These are phyloP conservation scores for Teunomyces lycoperdinae DNA, from an alignment of 805 yeast species.

Conservation along the genomic window DNA sequence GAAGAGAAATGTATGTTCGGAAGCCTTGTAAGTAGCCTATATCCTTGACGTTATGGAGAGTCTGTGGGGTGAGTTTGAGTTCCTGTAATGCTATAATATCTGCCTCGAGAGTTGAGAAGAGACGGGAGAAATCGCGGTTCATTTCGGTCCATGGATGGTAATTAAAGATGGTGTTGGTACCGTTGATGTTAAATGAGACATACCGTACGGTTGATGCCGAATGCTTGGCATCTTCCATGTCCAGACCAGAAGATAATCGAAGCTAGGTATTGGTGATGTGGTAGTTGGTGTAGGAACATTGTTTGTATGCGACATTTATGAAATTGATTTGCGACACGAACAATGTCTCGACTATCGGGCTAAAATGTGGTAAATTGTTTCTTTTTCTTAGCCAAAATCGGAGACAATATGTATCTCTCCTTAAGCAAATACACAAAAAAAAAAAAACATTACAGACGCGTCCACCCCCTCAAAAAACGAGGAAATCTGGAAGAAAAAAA, in stretches of 20 bases:
- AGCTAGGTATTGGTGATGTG: too few relatives aligned
- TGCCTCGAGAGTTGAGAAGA: conserved; percentile 56
- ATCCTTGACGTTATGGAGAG: conserved; percentile 31
- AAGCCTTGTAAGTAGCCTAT: conserved; percentile 56
- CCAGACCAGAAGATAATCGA: background rate
- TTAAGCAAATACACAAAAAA: too few relatives aligned
- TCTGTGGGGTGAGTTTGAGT: conserved; percentile 51
- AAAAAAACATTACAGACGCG: background rate
- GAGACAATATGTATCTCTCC: background rate
- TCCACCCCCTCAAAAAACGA: background rate
- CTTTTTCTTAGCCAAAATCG: too few relatives aligned
- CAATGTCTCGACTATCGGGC: too few relatives aligned
- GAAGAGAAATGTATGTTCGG: conserved; percentile 66
- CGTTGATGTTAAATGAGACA: conserved; percentile 81
- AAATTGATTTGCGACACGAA: background rate
- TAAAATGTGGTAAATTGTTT: too few relatives aligned
- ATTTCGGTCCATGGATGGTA: conserved; percentile 78
- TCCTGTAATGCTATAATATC: conserved; percentile 90
- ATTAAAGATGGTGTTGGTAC: conserved; percentile 72
- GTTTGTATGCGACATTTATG: too few relatives aligned
- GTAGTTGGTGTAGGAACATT: too few relatives aligned
- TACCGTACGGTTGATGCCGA: conserved; percentile 35
- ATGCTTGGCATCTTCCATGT: background rate
- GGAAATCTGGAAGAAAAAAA: background rate
- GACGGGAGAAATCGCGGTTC: conserved; percentile 32